These are phyloP conservation scores for Hanseniaspora thailandica DNA, from an alignment of 805 yeast genomes.

Conservation along the genomic window DNA sequence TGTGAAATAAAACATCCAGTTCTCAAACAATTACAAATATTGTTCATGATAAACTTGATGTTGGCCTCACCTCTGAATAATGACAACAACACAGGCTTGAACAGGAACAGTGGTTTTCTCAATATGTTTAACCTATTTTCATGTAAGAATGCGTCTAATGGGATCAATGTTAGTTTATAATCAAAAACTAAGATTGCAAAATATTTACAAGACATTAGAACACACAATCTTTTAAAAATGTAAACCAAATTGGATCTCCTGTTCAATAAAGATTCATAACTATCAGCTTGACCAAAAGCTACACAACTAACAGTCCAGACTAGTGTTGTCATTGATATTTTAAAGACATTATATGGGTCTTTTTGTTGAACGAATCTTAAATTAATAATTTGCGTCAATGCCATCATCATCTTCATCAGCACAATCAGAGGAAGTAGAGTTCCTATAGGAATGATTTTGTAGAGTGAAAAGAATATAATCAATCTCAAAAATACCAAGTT, in stretches of 20 bases:
- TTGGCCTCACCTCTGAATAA: background rate
- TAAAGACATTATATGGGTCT: slow-evolving; percentile 4
- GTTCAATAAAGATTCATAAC: background rate
- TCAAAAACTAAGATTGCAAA: slow-evolving; percentile 1
- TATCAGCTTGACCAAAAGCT: slow-evolving; percentile 3
- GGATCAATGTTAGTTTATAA: slow-evolving; percentile 3
- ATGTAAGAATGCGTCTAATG: background rate
- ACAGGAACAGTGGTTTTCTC: background rate
- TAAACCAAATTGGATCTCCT: background rate
- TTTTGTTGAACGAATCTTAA: slow-evolving; percentile 3
- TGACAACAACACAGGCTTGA: background rate
- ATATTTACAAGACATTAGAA: slow-evolving; percentile 9
- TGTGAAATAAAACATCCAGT: background rate
- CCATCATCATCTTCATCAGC: slow-evolving; percentile 2
- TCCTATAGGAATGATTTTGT: background rate
- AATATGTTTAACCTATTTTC: background rate
- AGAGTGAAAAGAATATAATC: background rate
- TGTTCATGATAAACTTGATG: background rate
- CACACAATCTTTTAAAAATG: slow-evolving; percentile 6
- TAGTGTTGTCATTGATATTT: background rate
- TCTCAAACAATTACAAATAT: background rate
- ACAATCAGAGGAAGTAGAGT: slow-evolving; percentile 1
- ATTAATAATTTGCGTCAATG: slow-evolving; percentile 1
- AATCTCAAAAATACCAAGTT: slow-evolving; percentile 1
- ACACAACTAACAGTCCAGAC: slow-evolving; percentile 2